Base-by-base conservation (phyloP, 1,284 basidiomycete genomes). In the Ceratobasidium sp. region DNA sequence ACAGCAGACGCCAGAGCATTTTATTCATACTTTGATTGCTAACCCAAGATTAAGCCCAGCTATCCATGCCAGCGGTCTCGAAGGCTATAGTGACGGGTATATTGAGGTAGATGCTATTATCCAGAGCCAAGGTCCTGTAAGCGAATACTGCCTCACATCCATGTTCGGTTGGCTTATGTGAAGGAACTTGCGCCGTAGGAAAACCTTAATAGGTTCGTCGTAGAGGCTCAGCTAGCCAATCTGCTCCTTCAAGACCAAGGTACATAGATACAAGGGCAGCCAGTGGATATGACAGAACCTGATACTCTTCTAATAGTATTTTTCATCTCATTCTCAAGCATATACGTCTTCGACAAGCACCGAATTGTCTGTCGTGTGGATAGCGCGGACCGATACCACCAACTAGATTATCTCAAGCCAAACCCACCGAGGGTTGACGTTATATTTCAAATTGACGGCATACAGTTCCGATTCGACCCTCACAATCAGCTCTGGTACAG, bases 341-440 rank as follows among this genome's bases (percentile, higher is more conserved):
- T 74, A 20, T 74, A 74, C 33, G 45, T 58, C 17, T 74, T 61
- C 31, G 69, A 74, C n/a, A 20, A 47, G 31, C 39, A 74, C 28
- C 69, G 60, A 15, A 74, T 74, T 23, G 28, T 74, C 17, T 74
- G 69, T 23, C 42, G 56, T 2, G 49, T 74, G 13, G 45, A 47
- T 23, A 20, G n/a, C 17, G 17, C 11, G 7, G 42, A 13, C 31
- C 8, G 33, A 5, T 63, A 61, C 26, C 69, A 74, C 45, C 42
- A 74, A 42, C 42, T 49, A 15, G 45, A 61, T 5, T 13, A 3
- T 13, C 4, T 74, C 1, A 15, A 51, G 17, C 28, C 45, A 3
- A 74, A 74, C 23, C 69, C 69, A 13, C 69, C 69, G 6, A 37
- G 49, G n/a, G 23, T 33, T n/a, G 35, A 63, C n/a, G 39, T 33